Evolutionary conservation across 345 rosid species (phyloP).

Genomic region (Salix koriyanagi): DNA sequence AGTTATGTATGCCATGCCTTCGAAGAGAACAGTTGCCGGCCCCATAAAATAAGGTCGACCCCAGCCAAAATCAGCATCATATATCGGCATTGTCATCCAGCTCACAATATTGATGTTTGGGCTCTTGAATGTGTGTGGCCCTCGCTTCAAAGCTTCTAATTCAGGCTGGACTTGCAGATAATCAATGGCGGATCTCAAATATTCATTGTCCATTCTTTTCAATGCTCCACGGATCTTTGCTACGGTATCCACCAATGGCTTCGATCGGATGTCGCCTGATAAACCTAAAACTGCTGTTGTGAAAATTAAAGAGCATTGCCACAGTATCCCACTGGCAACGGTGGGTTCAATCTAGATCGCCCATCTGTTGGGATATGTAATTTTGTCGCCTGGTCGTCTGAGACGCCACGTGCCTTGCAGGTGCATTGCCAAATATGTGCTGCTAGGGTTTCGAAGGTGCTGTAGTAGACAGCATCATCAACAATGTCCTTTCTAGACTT

Average conservation of each 20-base stretch:
- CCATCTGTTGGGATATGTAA: constrained; percentile 27
- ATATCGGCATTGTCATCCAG: constrained; percentile 15
- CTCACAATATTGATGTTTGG: constrained; percentile 20
- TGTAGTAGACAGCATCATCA: neutral
- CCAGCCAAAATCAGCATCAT: constrained; percentile 22
- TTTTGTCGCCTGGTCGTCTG: constrained; percentile 19
- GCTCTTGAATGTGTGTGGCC: neutral
- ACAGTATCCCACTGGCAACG: constrained; percentile 37
- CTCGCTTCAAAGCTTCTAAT: neutral
- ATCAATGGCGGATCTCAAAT: constrained; percentile 38
- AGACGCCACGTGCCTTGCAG: constrained; percentile 21
- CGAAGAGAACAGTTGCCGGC: neutral
- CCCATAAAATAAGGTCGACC: neutral
- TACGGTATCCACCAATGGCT: constrained; percentile 23
- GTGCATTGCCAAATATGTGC: constrained; percentile 35
- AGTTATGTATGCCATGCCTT: constrained; percentile 2
- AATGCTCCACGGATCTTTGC: constrained; percentile 22
- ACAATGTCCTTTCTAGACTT: neutral
- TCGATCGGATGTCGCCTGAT: constrained; percentile 23
- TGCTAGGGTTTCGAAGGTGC: constrained; percentile 11
- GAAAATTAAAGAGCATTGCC: constrained; percentile 44
- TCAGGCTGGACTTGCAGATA: neutral
- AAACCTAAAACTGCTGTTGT: constrained; percentile 12
- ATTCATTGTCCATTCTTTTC: constrained; percentile 30
- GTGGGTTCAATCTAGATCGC: constrained; percentile 36